Conservation (phyloP, 345 rosid genomes). For the Eutrema yunnanense region DNA sequence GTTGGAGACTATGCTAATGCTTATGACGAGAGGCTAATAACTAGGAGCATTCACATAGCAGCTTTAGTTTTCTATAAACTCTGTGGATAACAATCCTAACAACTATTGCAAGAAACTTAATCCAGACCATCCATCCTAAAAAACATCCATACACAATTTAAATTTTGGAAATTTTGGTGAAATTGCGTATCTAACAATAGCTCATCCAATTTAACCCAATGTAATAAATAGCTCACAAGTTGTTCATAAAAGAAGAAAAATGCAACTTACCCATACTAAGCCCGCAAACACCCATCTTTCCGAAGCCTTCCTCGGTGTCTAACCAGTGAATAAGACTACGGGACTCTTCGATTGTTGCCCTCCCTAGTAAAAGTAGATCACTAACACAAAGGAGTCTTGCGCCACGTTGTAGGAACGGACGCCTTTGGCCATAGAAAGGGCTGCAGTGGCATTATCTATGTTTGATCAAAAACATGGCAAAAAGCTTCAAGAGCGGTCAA, state of each 20-base stretch:
- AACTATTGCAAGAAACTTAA: background rate
- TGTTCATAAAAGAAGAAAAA: background rate
- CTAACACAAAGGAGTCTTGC: constrained; percentile 92
- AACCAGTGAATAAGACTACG: constrained; percentile 91
- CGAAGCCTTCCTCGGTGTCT: constrained; percentile 77
- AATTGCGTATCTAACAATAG: background rate
- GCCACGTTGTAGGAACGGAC: constrained; percentile 81
- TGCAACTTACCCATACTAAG: constrained; percentile 89
- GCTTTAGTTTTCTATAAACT: background rate
- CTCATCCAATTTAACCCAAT: background rate
- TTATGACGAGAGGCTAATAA: background rate
- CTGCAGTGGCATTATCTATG: constrained; percentile 46
- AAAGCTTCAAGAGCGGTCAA: constrained; percentile 25
- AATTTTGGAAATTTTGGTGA: background rate
- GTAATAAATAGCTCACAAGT: background rate
- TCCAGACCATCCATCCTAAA: background rate
- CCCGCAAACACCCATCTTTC: constrained; percentile 96
- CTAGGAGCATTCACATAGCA: background rate
- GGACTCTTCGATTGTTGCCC: constrained; percentile 91
- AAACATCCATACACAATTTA: background rate
- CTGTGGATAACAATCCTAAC: background rate
- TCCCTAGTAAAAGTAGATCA: constrained; percentile 89
- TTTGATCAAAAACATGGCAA: constrained; percentile 25
- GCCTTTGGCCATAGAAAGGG: constrained; percentile 94
- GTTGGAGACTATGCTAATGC: background rate